Evolutionary conservation across 768 basidiomycete species (phyloP).

Genomic region (Tylopilus sp.): DNA sequence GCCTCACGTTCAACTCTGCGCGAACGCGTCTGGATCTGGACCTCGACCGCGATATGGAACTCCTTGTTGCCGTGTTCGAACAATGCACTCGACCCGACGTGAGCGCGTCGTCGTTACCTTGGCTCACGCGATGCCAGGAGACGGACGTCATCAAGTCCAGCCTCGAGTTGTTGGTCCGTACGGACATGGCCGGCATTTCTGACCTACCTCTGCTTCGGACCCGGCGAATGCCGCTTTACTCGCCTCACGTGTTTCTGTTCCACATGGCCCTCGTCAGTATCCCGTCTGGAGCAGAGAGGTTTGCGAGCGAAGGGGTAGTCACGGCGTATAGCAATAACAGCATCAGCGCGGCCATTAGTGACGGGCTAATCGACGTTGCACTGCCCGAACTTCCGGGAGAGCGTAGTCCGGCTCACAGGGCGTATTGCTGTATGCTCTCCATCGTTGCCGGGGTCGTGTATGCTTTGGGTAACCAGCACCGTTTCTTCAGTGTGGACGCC

Average conservation of each 20-base stretch:
- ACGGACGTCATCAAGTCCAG: conserved; percentile 74
- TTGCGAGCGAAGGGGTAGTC: conserved; percentile 80
- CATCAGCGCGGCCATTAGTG: conserved; percentile 71
- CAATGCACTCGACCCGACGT: conserved; percentile 71
- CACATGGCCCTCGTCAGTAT: conserved; percentile 82
- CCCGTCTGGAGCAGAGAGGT: conserved; percentile 74
- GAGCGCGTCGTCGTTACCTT: conserved; percentile 63
- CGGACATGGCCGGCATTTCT: conserved; percentile 67
- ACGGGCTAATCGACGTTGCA: conserved; percentile 64
- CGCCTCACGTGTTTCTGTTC: conserved; percentile 77
- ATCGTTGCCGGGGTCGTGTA: conserved; percentile 71
- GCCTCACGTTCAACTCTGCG: conserved; percentile 63
- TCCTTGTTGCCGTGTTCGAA: conserved; percentile 79
- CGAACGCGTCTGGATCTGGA: conserved; percentile 54
- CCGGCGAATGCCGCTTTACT: conserved; percentile 65
- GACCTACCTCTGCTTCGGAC: conserved; percentile 60
- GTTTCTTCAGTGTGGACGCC: conserved; percentile 81
- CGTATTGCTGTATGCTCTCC: conserved; percentile 83
- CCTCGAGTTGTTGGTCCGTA: conserved; percentile 65
- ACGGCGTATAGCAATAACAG: conserved; percentile 81
- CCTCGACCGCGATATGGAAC: conserved; percentile 76
- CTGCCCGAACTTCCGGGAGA: conserved; percentile 71
- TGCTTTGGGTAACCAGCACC: conserved; percentile 60
- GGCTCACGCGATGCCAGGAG: conserved; percentile 81
- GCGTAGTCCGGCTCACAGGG: conserved; percentile 72